Conservation (phyloP, 768 basidiomycete species). For the Naganishia kalamii region DNA sequence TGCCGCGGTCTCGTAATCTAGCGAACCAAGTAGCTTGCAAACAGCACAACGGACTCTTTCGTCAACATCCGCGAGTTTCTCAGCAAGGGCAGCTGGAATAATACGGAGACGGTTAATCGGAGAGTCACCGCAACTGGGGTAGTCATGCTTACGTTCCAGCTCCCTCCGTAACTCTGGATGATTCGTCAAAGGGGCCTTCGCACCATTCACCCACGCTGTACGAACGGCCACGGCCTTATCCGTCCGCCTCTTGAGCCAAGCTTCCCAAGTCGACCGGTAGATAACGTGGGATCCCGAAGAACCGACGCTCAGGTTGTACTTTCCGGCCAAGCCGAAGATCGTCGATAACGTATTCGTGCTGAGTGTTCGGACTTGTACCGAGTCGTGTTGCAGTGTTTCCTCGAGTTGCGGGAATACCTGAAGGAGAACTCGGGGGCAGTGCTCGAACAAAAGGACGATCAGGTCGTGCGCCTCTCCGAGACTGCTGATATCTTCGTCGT, state of each 20-base stretch:
- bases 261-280: slow-evolving; percentile 60
- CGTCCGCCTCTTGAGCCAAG: slow-evolving; percentile 71
- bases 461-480: slow-evolving; percentile 68
- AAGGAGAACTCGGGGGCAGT: slow-evolving; percentile 72
- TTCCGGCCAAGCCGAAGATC: slow-evolving; percentile 59
- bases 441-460: slow-evolving; percentile 70
- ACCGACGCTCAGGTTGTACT: not conserved
- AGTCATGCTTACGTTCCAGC: slow-evolving; percentile 62
- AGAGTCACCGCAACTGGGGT: not conserved
- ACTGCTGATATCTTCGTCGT: slow-evolving; percentile 31
- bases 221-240: slow-evolving; percentile 70
- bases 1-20: slow-evolving; percentile 85
- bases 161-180: slow-evolving; percentile 62
- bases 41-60: slow-evolving; percentile 81
- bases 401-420: slow-evolving; percentile 90
- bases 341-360: slow-evolving; percentile 82
- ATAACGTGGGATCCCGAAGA: slow-evolving; percentile 6
- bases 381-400: slow-evolving; percentile 75
- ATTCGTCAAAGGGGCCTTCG: slow-evolving; percentile 58
- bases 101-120: not conserved
- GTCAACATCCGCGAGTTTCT: slow-evolving; percentile 77
- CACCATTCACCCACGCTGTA: slow-evolving; percentile 68
- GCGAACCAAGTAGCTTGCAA: slow-evolving; percentile 69
- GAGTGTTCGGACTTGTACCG: slow-evolving; percentile 63
- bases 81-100: slow-evolving; percentile 49